A percentile compares a stretch with the other conserved stretches of the same genome.
These are phyloP conservation scores for Cantharellus anzutake DNA, from an alignment of 768 basidiomycete genomes.

Conservation along the genomic window DNA sequence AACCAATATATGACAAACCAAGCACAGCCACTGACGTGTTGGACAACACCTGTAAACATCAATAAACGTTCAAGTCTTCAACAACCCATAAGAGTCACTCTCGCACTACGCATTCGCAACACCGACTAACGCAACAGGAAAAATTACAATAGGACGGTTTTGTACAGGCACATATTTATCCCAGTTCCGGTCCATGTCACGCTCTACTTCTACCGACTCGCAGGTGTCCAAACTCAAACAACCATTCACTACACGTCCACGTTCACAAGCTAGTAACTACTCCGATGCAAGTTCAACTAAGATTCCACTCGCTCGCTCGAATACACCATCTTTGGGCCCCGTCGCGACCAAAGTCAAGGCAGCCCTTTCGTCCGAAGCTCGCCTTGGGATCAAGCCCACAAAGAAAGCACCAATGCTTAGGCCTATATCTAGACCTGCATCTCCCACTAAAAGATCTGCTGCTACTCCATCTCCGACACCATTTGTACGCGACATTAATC, in stretches of 20 bases:
- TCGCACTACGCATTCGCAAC: no score
- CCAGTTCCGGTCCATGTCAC: no score
- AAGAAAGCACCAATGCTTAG: background rate
- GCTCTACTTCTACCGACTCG: background rate
- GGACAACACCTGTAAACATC: no score
- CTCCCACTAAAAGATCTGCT: background rate
- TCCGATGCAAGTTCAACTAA: background rate
- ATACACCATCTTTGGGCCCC: background rate
- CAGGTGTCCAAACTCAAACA: background rate
- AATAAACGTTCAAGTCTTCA: no score
- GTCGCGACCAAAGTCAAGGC: background rate
- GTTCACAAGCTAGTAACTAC: background rate
- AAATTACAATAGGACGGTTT: no score
- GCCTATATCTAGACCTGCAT: background rate
- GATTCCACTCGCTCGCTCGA: background rate
- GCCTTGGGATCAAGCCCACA: background rate
- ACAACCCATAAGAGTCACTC: no score
- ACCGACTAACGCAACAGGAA: no score
- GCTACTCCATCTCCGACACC: background rate
- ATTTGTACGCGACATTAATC: constrained; percentile 20
- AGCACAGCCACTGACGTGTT: no score
- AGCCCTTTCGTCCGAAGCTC: background rate
- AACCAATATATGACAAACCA: no score
- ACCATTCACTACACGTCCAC: background rate
- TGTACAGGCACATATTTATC: no score